Base-by-base conservation (phyloP, 2,329 filamentous ascomycete genomes). In the Dichotomopilus funicola region DNA sequence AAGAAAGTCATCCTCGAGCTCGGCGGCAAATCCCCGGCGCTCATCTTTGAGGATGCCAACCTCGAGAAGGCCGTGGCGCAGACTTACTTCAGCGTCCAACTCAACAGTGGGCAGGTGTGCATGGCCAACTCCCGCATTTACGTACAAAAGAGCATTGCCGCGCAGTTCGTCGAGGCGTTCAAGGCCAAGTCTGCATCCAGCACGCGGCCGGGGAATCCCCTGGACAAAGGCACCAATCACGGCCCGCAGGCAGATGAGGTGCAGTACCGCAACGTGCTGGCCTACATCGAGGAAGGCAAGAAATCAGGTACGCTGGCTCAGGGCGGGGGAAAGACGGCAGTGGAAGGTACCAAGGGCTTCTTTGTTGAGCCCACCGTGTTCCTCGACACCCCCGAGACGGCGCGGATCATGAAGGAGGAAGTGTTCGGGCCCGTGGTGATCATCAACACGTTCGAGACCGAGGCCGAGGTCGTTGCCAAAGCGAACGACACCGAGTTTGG, bases 1-100 rank as follows among this genome's bases (percentile, higher is more conserved):
- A 87, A 87, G 71, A 83, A 84, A 63, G 78, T 86, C 8, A 81
- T 80, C 2, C 75, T 87, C 13, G 84, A 87, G 68, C 79, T 85
- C 0, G 85, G 85, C n/a, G 85, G 85, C 47, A 88, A 88, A 68
- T 82, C 78, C 0, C 84, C 85, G 0, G 74, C 82, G 12, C 68
- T 88, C 13, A 73, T 87, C 5, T 87, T 88, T 56, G 79, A 80
- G 3, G 85, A 88, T 63, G 83, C 82, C 7, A 77, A 87, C 61
- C 63, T 87, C 35, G 82, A 83, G 5, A 78, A 81, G 62, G 81
- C 83, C 2, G 82, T 86, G 42, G 85, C 82, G 6, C 66, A 71
- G 41, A 72, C 73, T 1, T 65, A 69, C 60, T 60, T 62, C 60
- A 73, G 74, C 33, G 75, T 85, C 50, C 73, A 77, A 56, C 72